Base-by-base conservation (phyloP, 2,329 filamentous ascomycete species). In the Fusarium burgessii region DNA sequence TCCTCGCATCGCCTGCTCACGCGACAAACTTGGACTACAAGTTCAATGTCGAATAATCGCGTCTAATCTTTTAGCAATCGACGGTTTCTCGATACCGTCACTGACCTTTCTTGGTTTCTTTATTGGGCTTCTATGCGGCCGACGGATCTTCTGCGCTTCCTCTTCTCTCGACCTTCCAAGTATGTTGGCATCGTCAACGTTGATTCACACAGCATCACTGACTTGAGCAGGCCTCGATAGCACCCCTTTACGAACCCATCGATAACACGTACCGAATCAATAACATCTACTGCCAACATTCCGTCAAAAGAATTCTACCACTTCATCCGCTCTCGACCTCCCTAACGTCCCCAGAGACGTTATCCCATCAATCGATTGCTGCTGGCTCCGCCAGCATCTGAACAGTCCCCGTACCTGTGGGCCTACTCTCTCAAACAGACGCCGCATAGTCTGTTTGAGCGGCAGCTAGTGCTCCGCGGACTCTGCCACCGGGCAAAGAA, bases 391-490 rank as follows among this genome's bases (percentile, higher is more conserved):
- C 94, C 93, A 95, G 92, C 93, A 89, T 88, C 86, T 83, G 83
- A 67, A 79, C 76, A 78, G 82, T 82, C 85, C 85, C 88, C 86
- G 73, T 83, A 88, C 87, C 88, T 90, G 92, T 96, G 94, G 93
- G 94, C 93, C 94, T 96, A 94, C 93, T 96, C 92, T 95, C 93
- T 95, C 93, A 93, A 90, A 89, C 94, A 93, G 88, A 93, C 92
- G 88, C 91, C 90, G 90, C 92, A 94, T 92, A 89, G 92, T 95
- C 95, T 93, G 93, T 95, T 94, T 97, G 93, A 90, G 93, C 88
- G 90, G 93, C 91, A 97, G 94, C 94, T 92, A 94, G 94, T 93
- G 94, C 94, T 96, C 92, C 92, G 92, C 91, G 88, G 88, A 89
- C 87, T 86, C 83, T 82, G 80, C 80, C 77, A 77, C 66, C 70